Evolutionary conservation across 345 rosid genomes (phyloP), one percentile per base, ranked within the genome.

Genomic region (Physaria fendleri): DNA sequence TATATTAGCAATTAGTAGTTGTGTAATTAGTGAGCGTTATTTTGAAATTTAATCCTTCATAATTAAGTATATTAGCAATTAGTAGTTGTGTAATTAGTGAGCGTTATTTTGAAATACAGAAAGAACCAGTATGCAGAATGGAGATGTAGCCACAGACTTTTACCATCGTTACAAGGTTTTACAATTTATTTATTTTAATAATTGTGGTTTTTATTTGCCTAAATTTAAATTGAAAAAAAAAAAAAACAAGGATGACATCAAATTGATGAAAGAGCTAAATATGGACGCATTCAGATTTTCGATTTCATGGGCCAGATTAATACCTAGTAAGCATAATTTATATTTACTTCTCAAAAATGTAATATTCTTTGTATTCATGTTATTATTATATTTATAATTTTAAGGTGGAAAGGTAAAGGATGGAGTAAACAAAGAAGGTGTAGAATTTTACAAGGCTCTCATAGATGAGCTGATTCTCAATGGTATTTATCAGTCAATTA

Each of bases 401-500:
- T 0, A 22, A 71, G 75, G 25, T 37, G 75, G 75, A 0, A 71
- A 56, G 43, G 50, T 56, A 7, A 68, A 52, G 3, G 74, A 76
- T 32, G 81, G 76, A 57, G 62, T 80, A 44, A 77, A 77, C 60
- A 61, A 50, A 35, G 69, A 72, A 72, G 84, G 82, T n/a, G 54
- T 80, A 6, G 62, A 52, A 59, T 71, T 71, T 61, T 75, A 80
- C 76, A 77, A 72, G 47, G 71, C 75, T 40, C 79, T 80, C 30
- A 80, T 80, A 40, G 71, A 80, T 54, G 79, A 76, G 17, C 82
- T 80, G n/a, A n/a, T n/a, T n/a, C n/a, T n/a, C n/a, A n/a, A 76
- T 6, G 77, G 59, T 68, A 16, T n/a, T n/a, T n/a, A n/a, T n/a
- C n/a, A n/a, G n/a, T n/a, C n/a, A 14, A 22, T 42, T 8, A 11